Evolutionary conservation across 495 filamentous ascomycete species (phyloP).

Genomic region (Cercophora scortea): DNA sequence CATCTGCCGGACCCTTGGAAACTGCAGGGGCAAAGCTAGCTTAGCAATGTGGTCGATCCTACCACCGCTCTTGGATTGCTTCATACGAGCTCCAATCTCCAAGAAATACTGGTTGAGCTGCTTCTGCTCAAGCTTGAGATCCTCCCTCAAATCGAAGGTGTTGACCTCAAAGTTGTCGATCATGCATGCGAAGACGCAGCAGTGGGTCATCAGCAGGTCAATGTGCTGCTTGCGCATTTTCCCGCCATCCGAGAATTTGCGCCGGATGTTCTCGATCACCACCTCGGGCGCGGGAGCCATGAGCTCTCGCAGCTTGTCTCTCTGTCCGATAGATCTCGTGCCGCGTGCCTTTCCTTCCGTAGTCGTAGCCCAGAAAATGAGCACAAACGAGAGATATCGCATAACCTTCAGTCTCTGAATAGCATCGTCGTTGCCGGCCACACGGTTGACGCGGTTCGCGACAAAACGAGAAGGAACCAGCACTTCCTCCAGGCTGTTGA

Average conservation of each 20-base stretch:
- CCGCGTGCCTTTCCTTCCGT: conserved; percentile 31
- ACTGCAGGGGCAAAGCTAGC: conserved; percentile 71
- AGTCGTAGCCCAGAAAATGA: conserved; percentile 48
- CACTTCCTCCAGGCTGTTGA: conserved; percentile 48
- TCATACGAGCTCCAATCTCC: conserved; percentile 70
- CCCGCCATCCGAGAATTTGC: conserved; percentile 59
- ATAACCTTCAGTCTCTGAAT: conserved; percentile 53
- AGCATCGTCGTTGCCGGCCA: conserved; percentile 50
- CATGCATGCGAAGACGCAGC: conserved; percentile 58
- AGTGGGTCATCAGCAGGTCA: conserved; percentile 59
- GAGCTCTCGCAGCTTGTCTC: conserved; percentile 41
- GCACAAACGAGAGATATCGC: conserved; percentile 56
- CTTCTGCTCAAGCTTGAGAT: conserved; percentile 66
- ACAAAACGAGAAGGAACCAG: conserved; percentile 59
- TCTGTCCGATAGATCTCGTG: conserved; percentile 31
- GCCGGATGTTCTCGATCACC: conserved; percentile 58
- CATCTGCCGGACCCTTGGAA: conserved; percentile 54
- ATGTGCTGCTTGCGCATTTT: conserved; percentile 53
- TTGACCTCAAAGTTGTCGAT: conserved; percentile 76
- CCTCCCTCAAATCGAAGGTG: conserved; percentile 64
- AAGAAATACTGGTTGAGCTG: conserved; percentile 61
- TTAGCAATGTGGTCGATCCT: conserved; percentile 53
- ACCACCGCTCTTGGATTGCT: conserved; percentile 40
- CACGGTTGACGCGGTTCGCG: conserved; percentile 47
- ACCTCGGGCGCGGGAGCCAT: conserved; percentile 48